Conservation (phyloP, 805 yeast genomes). For the Candida manassasensis region DNA sequence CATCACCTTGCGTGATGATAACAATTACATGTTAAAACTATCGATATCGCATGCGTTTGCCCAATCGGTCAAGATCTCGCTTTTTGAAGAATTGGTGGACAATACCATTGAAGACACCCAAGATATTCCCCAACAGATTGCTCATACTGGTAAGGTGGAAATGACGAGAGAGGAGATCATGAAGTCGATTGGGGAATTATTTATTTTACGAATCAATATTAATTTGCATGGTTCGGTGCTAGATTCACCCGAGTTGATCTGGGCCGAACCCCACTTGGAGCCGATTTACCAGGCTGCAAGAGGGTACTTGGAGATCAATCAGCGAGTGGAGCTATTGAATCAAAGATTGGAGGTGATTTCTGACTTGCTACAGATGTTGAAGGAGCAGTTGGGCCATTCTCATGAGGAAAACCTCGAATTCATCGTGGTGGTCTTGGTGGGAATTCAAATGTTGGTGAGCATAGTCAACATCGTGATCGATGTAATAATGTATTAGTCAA, state of each 20-base stretch:
- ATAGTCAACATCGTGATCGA: conserved; percentile 72
- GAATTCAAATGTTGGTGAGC: conserved; percentile 87
- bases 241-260: conserved; percentile 97
- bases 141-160: conserved; percentile 88
- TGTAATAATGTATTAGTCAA: conserved; percentile 33
- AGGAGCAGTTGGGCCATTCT: conserved; percentile 93
- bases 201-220: conserved; percentile 78
- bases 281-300: conserved; percentile 97
- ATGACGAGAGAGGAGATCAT: conserved; percentile 93
- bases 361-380: conserved; percentile 90
- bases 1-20: conserved; percentile 84
- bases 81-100: conserved; percentile 93
- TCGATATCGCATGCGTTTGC: conserved; percentile 95
- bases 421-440: conserved; percentile 85
- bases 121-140: conserved; percentile 94
- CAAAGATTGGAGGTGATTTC: conserved; percentile 91
- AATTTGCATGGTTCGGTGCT: conserved; percentile 82
- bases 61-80: conserved; percentile 90
- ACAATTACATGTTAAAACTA: conserved; percentile 85
- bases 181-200: conserved; percentile 95
- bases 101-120: conserved; percentile 97
- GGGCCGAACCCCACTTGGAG: conserved; percentile 97
- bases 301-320: conserved; percentile 92
- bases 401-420: conserved; percentile 88
- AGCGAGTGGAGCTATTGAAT: conserved; percentile 82